Base-by-base conservation (phyloP, 192 early-diverging fungal species). In the Coemansia sp. region DNA sequence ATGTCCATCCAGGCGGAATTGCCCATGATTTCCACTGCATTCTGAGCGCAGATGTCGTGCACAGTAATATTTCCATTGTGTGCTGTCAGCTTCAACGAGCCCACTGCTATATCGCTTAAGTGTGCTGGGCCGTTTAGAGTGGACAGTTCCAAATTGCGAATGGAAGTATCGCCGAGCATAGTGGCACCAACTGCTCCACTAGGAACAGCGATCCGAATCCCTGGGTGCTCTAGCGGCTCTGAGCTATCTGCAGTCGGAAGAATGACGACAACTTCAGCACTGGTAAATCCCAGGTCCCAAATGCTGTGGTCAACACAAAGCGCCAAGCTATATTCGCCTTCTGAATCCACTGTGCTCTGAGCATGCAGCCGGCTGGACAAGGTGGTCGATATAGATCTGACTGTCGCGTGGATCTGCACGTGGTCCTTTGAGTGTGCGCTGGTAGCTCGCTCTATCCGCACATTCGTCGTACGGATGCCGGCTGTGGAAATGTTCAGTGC, bases 1-100 rank as follows among this genome's bases (percentile, higher is more conserved):
- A 77, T 67, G 31, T 77, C 74, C 64, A 77, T 77, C 74, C 74
- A 77, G 6, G 74, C 74, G 1, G 60, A 55, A 18, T 67, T 53
- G 11, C 68, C 67, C 11, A 44, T 34, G 40, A 77, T 57, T 10
- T 64, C 58, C n/a, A 71, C 53, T 6, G 48, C 40, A 2, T 40
- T 41, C 32, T 59, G 40, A 8, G 64, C 51, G 8, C 57, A 61
- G 6, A 71, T 46, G 10, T 77, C 69, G 32, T 71, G 74, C 8
- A 66, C 51, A 4, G 74, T 77, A 42, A 77, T 77, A 49, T 77
- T 77, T 8, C 74, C 74, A 21, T 77, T 59, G 18, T 77, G 67
- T 23, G 74, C 74, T 0, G 47, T 51, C 11, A 77, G 60, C 28
- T 44, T 59, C 9, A 77, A 26, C 15, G 39, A 30, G 6, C 61